Evolutionary conservation across 2,329 filamentous ascomycete genomes (phyloP).

Genomic region (Aspergillus hortae): DNA sequence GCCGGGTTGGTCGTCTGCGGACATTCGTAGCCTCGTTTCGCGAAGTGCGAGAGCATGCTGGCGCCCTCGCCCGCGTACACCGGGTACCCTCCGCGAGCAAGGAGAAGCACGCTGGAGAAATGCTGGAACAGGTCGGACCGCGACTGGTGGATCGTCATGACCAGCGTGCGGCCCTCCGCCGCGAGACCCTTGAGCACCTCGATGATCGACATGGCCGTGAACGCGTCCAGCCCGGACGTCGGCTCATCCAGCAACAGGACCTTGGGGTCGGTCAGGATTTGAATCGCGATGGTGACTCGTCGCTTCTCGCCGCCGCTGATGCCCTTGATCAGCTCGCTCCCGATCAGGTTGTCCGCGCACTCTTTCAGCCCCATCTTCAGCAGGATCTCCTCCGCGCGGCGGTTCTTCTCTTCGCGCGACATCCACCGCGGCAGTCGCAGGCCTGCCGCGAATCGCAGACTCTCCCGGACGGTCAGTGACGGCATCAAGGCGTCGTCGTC

Average conservation of each 20-base stretch:
- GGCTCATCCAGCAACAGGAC: conserved; percentile 73
- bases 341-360: conserved; percentile 71
- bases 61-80: conserved; percentile 63
- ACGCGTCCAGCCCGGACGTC: conserved; percentile 71
- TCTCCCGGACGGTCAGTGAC: conserved; percentile 72
- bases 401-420: conserved; percentile 63
- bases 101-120: conserved; percentile 68
- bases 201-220: conserved; percentile 73
- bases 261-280: conserved; percentile 71
- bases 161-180: conserved; percentile 68
- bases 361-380: conserved; percentile 75
- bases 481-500: conserved; percentile 73
- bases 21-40: conserved; percentile 58
- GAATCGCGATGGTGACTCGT: conserved; percentile 72
- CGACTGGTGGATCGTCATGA: conserved; percentile 76
- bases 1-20: conserved; percentile 70
- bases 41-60: conserved; percentile 65
- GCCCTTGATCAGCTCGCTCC: conserved; percentile 69
- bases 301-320: conserved; percentile 78
- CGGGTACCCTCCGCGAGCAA: conserved; percentile 65
- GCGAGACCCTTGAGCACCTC: conserved; percentile 69
- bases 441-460: conserved; percentile 66
- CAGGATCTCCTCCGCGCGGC: conserved; percentile 67
- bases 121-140: conserved; percentile 68
- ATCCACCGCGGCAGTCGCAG: conserved; percentile 68